Evolutionary conservation across 495 filamentous ascomycete genomes (phyloP), one percentile per base, ranked within the genome.

Genomic region (Annulohypoxylon moriforme): DNA sequence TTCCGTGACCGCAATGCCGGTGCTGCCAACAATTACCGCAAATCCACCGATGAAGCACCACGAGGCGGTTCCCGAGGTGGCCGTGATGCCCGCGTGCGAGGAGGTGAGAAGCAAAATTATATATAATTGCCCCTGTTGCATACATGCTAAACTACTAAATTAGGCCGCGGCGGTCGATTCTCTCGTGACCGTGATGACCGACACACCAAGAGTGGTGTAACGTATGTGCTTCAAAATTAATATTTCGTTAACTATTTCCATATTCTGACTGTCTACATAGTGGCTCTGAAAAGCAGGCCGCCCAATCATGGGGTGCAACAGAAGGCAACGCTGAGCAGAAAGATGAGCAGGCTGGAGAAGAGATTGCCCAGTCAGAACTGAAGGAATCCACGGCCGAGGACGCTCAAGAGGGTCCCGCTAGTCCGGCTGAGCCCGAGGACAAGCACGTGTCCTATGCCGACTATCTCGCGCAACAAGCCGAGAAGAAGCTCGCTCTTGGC

Each of bases 1-100:
- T 96, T 92, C 90, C 93, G 92, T 80, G 94, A 98, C 83, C 92
- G 93, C 78, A 89, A 90, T 71, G 93, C 92, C 76, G 96, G 94
- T 69, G 84, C 88, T 74, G 84, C 85, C 67, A 90, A 87, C 86
- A 98, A 98, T 87, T 92, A 93, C 75, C 87, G 86, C 81, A 93
- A 92, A 83, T 85, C 90, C 66, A 88, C 87, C 59, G 93, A 94
- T 38, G 94, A 97, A 75, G 84, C 81, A 40, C 73, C 82, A 38
- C 84, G 83, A 76, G 80, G 83, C 58, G 82, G 83, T 66, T 81
- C 86, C 71, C 83, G 85, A 71, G 85, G 87, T 64, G 84, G 82
- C 60, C 78, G 78, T 58, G 82, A 85, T 47, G 85, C 86, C 49
- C 89, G 93, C 75, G 87, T 82, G 55, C 87, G 88, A 78, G 85